Percentiles rank a stretch among this genome's conserved stretches.
These are phyloP conservation scores for Sesbania bispinosa DNA, from an alignment of 306 rosid genomes.

Conservation along the genomic window DNA sequence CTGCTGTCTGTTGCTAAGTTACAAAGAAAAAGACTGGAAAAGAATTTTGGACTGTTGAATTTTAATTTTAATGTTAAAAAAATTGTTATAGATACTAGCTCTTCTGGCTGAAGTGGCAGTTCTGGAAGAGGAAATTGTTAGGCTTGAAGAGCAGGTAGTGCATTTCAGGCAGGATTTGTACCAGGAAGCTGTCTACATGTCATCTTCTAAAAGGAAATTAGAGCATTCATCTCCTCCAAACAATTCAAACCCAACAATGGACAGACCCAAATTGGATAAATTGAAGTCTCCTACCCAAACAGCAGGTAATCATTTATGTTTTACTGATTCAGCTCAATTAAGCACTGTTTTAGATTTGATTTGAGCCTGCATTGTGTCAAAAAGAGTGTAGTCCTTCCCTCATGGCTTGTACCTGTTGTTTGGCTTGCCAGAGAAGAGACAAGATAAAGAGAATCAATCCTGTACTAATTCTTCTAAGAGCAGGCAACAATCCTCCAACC, in stretches of 20 bases:
- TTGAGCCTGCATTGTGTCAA: constrained; percentile 1
- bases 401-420: constrained; percentile 15
- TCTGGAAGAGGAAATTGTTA: constrained; percentile 93
- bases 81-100: constrained; percentile 54
- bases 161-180: constrained; percentile 81
- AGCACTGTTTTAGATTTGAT: background rate
- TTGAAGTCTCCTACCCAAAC: constrained; percentile 44
- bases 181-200: constrained; percentile 80
- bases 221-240: constrained; percentile 38
- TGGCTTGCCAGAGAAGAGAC: constrained; percentile 51
- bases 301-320: constrained; percentile 23
- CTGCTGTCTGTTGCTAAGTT: background rate
- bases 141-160: constrained; percentile 82
- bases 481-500: constrained; percentile 38
- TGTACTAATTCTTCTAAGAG: constrained; percentile 39
- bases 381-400: constrained; percentile 8
- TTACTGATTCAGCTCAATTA: background rate
- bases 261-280: constrained; percentile 41
- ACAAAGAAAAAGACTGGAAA: constrained; percentile 4
- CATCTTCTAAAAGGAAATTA: constrained; percentile 63
- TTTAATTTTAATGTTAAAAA: constrained; percentile 19
- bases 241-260: constrained; percentile 23
- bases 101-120: constrained; percentile 98
- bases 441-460: constrained; percentile 64
- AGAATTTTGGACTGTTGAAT: background rate